These are phyloP conservation scores for Fusarium avenaceum DNA, from an alignment of 2,329 filamentous ascomycete genomes.

Conservation along the genomic window DNA sequence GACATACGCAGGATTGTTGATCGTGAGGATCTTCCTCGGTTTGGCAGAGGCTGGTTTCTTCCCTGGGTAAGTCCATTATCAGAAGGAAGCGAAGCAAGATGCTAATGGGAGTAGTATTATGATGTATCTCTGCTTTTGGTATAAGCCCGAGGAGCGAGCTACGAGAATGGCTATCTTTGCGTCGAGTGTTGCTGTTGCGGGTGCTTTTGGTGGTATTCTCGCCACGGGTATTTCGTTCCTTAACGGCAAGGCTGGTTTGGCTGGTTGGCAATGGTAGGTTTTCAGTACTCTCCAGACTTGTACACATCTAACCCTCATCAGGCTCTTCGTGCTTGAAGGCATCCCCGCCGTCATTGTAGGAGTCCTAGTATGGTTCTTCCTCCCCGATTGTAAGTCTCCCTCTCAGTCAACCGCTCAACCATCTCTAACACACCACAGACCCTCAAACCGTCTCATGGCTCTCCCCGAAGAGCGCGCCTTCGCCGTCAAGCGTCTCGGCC, in stretches of 20 bases:
- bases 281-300: accelerated
- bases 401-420: neutral
- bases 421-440: constrained; percentile 19
- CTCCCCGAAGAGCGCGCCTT: constrained; percentile 53
- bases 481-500: constrained; percentile 54
- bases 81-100: neutral
- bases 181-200: constrained; percentile 68
- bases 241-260: constrained; percentile 61
- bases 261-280: constrained; percentile 64
- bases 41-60: constrained; percentile 66
- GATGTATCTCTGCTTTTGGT: constrained; percentile 74
- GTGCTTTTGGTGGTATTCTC: constrained; percentile 72
- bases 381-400: constrained; percentile 48
- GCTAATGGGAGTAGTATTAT: constrained; percentile 54
- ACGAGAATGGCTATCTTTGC: constrained; percentile 72
- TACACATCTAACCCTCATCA: constrained; percentile 46
- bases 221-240: constrained; percentile 65
- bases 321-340: constrained; percentile 72
- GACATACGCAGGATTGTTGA: constrained; percentile 62
- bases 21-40: constrained; percentile 64
- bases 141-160: constrained; percentile 69
- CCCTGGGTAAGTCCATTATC: constrained; percentile 52
- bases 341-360: constrained; percentile 51
- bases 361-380: constrained; percentile 51
- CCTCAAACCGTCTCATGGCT: constrained; percentile 54